Base-by-base conservation (phyloP, 768 basidiomycete species). In the Suillus hirtellus region DNA sequence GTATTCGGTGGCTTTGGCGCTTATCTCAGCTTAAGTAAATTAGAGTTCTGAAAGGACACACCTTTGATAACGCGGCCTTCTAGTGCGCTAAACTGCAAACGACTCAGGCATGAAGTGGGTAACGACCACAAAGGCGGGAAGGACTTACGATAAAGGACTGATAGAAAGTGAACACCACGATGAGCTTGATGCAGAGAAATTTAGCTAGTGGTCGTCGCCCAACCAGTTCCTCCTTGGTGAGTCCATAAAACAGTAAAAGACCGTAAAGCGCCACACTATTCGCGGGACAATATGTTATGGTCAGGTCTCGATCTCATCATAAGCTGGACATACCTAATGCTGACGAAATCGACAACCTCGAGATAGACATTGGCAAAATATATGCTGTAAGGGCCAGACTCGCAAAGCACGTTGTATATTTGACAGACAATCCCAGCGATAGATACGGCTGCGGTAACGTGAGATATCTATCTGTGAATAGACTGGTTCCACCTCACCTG, bases 161-260 rank as follows among this genome's bases (percentile, higher is more conserved):
- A 73, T 95, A 96, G 75, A 92, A 95, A 0, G 93, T 94, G 72
- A 90, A 87, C 85, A 94, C 87, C 50, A 94, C 90, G 55, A 93
- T 90, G 37, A 92, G 77, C 74, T 96, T 96, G 79, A 96, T 95
- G 3, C 86, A 78, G 65, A 96, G 71, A 74, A 96, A 96, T 78
- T 96, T 96, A 31, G 89, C 85, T 35, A 95, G 77, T 34, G 94
- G 95, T 34, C 89, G 82, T 19, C 86, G 82, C 40, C 89, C 92
- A 61, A 70, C 77, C n/a, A 96, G 83, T 67, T 95, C 94, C 19
- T 90, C 87, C 63, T 87, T 84, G 56, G 87, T 92, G 50, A 96
- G 80, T 24, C 84, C 88, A 71, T 96, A 96, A 75, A 95, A 94
- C 15, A 94, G 67, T 14, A 96, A 70, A 8, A 97, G 79, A 9